These are phyloP conservation scores for Penicillium turbatum DNA, from an alignment of 495 filamentous ascomycete genomes.

Conservation along the genomic window DNA sequence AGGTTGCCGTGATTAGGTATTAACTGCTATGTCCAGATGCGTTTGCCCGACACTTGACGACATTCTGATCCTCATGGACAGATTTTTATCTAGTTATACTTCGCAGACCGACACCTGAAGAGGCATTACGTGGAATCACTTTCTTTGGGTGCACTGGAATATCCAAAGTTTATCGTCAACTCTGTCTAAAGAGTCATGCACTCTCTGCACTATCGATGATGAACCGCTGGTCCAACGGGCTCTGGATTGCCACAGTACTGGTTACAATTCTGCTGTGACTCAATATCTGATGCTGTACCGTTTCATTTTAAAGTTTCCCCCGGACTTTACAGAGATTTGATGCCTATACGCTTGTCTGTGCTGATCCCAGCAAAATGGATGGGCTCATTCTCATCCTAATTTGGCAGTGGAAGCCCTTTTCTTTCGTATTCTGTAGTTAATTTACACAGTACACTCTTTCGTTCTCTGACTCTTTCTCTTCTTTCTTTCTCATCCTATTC, in stretches of 20 bases:
- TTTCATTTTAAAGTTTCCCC: not conserved
- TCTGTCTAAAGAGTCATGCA: not conserved
- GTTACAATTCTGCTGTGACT: not conserved
- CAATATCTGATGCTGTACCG: not conserved
- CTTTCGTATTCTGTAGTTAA: not conserved
- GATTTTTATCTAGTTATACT: not conserved
- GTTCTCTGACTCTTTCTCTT: not conserved
- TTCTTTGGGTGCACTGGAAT: no score
- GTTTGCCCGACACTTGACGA: not conserved
- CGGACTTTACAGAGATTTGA: not conserved
- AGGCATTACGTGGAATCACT: not conserved
- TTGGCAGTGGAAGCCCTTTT: not conserved
- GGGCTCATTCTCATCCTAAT: not conserved
- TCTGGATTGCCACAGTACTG: not conserved
- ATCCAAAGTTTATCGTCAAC: not conserved
- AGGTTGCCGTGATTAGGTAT: not conserved
- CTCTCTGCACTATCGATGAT: not conserved
- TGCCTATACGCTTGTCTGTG: not conserved
- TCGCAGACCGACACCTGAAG: not conserved
- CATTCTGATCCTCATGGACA: slow-evolving; percentile 1
- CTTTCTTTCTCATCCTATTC: not conserved
- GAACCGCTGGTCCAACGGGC: not conserved
- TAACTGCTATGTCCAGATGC: not conserved
- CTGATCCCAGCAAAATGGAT: not conserved
- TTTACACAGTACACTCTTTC: not conserved